These are phyloP conservation scores for Fusarium oxysporum DNA, from an alignment of 2,329 filamentous ascomycete species.

Conservation along the genomic window DNA sequence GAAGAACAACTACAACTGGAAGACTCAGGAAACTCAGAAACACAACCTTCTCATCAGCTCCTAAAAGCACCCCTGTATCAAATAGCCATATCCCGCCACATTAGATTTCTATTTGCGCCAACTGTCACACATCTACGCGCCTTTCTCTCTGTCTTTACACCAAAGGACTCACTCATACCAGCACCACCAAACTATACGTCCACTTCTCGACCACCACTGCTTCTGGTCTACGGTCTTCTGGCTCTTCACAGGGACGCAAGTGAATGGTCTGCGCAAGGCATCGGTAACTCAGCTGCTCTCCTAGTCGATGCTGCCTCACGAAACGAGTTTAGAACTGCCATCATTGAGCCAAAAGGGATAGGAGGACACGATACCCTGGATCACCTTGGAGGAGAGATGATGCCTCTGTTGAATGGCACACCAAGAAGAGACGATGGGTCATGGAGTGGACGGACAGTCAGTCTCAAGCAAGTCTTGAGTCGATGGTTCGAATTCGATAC, in stretches of 20 bases:
- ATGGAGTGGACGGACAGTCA: conserved; percentile 70
- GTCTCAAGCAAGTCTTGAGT: conserved; percentile 66
- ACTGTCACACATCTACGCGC: conserved; percentile 82
- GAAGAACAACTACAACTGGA: conserved; percentile 1
- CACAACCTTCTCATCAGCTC: conserved; percentile 50
- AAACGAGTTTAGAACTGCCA: conserved; percentile 56
- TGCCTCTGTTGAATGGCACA: conserved; percentile 73
- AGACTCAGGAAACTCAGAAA: not conserved
- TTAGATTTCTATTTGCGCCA: conserved; percentile 78
- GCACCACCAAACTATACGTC: conserved; percentile 50
- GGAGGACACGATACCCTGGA: conserved; percentile 48
- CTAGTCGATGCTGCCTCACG: conserved; percentile 70
- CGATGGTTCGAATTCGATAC: conserved; percentile 69
- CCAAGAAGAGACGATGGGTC: conserved; percentile 62
- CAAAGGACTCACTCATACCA: conserved; percentile 51
- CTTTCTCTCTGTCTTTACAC: conserved; percentile 71
- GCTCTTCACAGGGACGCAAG: conserved; percentile 74
- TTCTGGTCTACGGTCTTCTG: conserved; percentile 75
- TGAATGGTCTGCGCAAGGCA: conserved; percentile 81
- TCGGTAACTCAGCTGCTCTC: conserved; percentile 70
- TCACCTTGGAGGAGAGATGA: conserved; percentile 60
- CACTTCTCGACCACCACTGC: conserved; percentile 50
- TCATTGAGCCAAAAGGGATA: conserved; percentile 59
- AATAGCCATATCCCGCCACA: conserved; percentile 74
- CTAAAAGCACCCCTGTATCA: conserved; percentile 75